Evolutionary conservation across 1,139 yeast genomes (phyloP).

Genomic region (Hemisphaericaspora xylanilytica): DNA sequence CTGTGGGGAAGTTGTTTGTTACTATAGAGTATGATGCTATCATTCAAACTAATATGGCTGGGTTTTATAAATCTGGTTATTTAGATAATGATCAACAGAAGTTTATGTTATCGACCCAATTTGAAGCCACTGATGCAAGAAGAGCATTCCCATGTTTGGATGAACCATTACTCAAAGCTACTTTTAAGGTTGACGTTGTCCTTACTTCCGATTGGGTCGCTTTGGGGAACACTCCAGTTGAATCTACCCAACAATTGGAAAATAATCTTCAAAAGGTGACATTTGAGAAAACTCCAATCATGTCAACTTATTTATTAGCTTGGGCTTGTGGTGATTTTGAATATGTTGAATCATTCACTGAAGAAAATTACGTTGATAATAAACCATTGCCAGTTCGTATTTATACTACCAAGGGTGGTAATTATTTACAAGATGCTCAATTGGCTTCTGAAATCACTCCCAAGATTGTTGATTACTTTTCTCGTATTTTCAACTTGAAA

Average conservation of each 20-base stretch:
- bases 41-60: constrained; percentile 64
- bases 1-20: constrained; percentile 21
- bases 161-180: constrained; percentile 75
- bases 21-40: constrained; percentile 44
- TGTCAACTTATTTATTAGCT: constrained; percentile 75
- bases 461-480: constrained; percentile 64
- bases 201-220: constrained; percentile 59
- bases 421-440: constrained; percentile 55
- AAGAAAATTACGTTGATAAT: constrained; percentile 23
- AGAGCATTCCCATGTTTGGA: constrained; percentile 83
- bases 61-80: constrained; percentile 78
- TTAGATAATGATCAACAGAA: constrained; percentile 52
- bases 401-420: constrained; percentile 66
- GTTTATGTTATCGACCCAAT: constrained; percentile 75
- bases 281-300: constrained; percentile 57
- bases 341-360: constrained; percentile 55
- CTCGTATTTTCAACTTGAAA: constrained; percentile 59
- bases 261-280: constrained; percentile 22
- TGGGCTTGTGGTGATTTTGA: constrained; percentile 78
- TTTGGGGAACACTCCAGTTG: constrained; percentile 71
- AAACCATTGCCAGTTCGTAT: constrained; percentile 74
- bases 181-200: constrained; percentile 61
- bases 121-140: constrained; percentile 85
- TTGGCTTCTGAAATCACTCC: constrained; percentile 68
- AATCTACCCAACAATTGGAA: constrained; percentile 10